Percentiles rank a stretch among this genome's conserved stretches.
phyloP scores from a whole-genome alignment of 805 yeast genomes.

The Starmerella riodocensis region DNA sequence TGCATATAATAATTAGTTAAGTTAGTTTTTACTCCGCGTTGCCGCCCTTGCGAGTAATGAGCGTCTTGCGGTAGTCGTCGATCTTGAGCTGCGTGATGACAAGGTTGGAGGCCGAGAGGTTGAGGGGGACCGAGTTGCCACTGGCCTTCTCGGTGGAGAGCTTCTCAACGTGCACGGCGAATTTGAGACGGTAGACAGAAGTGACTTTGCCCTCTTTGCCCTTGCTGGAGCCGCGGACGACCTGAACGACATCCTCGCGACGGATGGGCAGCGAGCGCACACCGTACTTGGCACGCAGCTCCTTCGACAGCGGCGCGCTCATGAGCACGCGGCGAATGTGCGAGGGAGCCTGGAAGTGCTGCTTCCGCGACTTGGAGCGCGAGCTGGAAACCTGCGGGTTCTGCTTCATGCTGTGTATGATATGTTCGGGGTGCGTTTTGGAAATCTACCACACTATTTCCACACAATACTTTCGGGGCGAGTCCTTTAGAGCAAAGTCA shows the following conservation, averaged over 20 bases:
- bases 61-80: constrained; percentile 97
- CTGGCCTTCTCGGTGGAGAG: constrained; percentile 93
- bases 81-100: constrained; percentile 96
- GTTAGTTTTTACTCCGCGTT: constrained; percentile 51
- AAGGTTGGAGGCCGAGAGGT: constrained; percentile 97
- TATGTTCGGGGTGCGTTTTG: constrained; percentile 2
- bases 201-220: constrained; percentile 98
- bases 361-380: constrained; percentile 99
- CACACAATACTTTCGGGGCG: constrained; percentile 1
- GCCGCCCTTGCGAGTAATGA: constrained; percentile 96
- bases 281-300: constrained; percentile 94
- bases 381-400: constrained; percentile 80
- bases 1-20: constrained; percentile 13
- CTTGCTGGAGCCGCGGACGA: constrained; percentile 98
- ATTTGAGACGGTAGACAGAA: constrained; percentile 98
- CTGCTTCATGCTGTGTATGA: constrained; percentile 22
- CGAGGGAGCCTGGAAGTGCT: constrained; percentile 97
- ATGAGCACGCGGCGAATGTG: constrained; percentile 84
- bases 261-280: constrained; percentile 93
- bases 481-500: neutral
- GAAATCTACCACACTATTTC: constrained; percentile 1
- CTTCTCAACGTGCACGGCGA: constrained; percentile 91
- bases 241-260: constrained; percentile 89
- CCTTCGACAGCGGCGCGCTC: constrained; percentile 99
- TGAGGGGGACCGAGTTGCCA: constrained; percentile 95